Evolutionary conservation across 495 filamentous ascomycete species (phyloP), one percentile per base, ranked within the genome.

Genomic region (Tuber melanosporum): DNA sequence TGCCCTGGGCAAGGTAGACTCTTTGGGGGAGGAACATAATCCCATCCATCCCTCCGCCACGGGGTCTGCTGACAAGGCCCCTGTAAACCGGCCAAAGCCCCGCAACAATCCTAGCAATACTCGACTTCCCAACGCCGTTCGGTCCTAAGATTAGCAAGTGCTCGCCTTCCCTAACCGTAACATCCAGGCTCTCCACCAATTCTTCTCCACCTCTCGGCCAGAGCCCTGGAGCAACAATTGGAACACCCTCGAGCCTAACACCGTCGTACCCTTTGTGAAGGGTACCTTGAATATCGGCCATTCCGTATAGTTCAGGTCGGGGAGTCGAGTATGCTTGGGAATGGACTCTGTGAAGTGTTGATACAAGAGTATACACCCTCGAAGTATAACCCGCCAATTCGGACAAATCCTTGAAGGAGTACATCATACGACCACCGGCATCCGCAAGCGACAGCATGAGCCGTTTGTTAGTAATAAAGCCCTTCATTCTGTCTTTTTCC

Each of bases 381-480:
- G 93, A 97, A 2, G 96, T 98, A 85, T 95, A 93, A 46, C 96
- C 96, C 2, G 96, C 96, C 22, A 99, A 86, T 84, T 98, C 96
- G 14, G 94, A 94, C 45, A 99, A 91, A 81, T 99, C 96, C 86
- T 99, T 99, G 86, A 99, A 94, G 78, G 91, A 93, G 86, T 98
- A 98, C 96, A 99, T 99, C 91, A 99, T 95, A 49, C 96, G 89
- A 36, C 94, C 94, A 74, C 96, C 96, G 14, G 96, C 96, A 84
- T 99, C 96, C 7, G 96, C 96, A 22, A 98, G 88, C 32, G 95
- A 98, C 43, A 99, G 89, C 96, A 99, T 98, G 74, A 99, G 89
- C 2, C 96, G 92, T 84, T 98, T 98, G 85, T 99, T 99, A 22
- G 95, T 98, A 85, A 99, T 97, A 85, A 99, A 99, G n/a, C 95